Conservation (phyloP, 2,329 filamentous ascomycete genomes). For the Hypoxylon rubiginosum region DNA sequence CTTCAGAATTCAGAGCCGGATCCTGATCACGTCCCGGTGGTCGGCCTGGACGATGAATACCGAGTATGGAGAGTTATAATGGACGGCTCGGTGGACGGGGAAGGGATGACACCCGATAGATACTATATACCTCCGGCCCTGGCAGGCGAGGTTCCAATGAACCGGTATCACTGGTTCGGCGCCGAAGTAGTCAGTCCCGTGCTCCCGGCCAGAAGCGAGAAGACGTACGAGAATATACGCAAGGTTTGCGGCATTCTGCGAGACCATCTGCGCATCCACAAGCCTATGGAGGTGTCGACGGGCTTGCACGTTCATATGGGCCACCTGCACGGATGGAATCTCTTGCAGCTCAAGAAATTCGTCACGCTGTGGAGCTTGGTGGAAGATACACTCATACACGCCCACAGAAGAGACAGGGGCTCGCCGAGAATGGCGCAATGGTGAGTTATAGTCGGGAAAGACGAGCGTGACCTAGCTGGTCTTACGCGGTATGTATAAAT, state of each 20-base stretch:
- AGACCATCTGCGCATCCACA: constrained; percentile 35
- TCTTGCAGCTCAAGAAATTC: constrained; percentile 42
- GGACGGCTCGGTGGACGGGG: constrained; percentile 35
- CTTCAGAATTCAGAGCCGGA: constrained; percentile 14
- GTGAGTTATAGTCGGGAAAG: not conserved
- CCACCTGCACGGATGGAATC: constrained; percentile 41
- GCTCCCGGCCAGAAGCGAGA: constrained; percentile 5
- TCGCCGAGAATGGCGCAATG: constrained; percentile 6
- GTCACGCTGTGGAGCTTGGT: constrained; percentile 38
- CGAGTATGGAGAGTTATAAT: constrained; percentile 37
- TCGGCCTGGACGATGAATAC: constrained; percentile 19
- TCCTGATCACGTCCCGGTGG: constrained; percentile 30
- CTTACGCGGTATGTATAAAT: not conserved
- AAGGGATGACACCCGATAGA: constrained; percentile 31
- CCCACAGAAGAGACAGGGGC: constrained; percentile 42
- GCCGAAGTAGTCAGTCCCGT: constrained; percentile 44
- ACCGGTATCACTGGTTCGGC: constrained; percentile 38
- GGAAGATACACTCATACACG: constrained; percentile 29
- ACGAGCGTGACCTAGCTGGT: not conserved
- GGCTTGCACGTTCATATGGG: constrained; percentile 44
- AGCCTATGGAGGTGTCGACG: constrained; percentile 42
- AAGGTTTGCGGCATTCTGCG: constrained; percentile 36
- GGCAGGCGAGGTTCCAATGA: not conserved
- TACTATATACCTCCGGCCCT: constrained; percentile 22
- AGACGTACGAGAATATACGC: constrained; percentile 18